Conservation (phyloP, 148 eudicot genomes). For the Persicaria maculosa region DNA sequence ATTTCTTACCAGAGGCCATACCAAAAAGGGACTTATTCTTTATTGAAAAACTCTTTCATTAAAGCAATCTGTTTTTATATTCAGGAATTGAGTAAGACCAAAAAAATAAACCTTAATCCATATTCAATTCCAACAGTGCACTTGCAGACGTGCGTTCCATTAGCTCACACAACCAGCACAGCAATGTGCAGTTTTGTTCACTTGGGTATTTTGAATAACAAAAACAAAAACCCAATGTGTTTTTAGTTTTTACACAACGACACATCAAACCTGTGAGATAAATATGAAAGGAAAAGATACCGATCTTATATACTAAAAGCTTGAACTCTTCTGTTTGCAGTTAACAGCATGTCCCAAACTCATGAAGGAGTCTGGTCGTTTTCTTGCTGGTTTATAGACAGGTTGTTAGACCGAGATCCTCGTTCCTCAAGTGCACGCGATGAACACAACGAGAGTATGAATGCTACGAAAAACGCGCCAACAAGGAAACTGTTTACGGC, state of each 20-base stretch:
- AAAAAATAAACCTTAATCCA: neutral
- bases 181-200: neutral
- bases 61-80: neutral
- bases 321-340: too few relatives aligned
- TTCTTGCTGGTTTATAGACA: neutral
- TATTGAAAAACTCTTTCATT: neutral
- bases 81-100: neutral
- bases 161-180: neutral
- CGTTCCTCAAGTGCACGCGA: slow-evolving; percentile 7
- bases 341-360: neutral
- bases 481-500: neutral
- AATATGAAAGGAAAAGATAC: too few relatives aligned
- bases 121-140: neutral
- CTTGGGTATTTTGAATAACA: neutral
- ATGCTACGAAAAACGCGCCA: neutral
- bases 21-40: neutral
- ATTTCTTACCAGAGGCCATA: neutral
- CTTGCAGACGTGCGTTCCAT: slow-evolving; percentile 7
- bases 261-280: too few relatives aligned
- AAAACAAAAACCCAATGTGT: neutral
- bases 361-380: neutral
- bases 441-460: slow-evolving; percentile 6
- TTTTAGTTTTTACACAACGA: neutral
- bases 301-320: too few relatives aligned
- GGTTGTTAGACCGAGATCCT: neutral